Conservation (phyloP, 108 stramenopile species). For the Schizochytrium sp. region DNA sequence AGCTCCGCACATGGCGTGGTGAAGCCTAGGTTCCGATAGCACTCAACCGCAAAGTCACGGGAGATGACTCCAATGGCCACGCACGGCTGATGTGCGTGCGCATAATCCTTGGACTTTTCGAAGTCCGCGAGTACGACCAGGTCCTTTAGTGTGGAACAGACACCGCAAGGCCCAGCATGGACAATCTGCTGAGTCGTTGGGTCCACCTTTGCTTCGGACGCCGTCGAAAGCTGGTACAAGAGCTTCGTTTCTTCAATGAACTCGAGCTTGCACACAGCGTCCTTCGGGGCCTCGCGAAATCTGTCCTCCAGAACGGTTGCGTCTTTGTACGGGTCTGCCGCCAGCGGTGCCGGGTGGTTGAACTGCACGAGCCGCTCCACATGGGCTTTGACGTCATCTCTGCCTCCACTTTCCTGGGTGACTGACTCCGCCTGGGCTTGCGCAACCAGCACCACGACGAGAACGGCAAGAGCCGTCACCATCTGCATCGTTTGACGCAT, state of each 20-base stretch:
- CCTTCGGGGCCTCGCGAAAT: not conserved
- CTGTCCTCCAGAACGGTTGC: not conserved
- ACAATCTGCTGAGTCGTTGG: not conserved
- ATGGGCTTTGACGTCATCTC: not conserved
- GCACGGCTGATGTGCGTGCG: not conserved
- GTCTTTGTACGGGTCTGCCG: not conserved
- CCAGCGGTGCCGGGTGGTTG: not conserved
- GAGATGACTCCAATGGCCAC: not conserved
- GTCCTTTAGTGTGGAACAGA: not conserved
- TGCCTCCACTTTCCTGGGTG: no score
- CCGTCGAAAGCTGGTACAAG: not conserved
- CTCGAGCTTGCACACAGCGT: not conserved
- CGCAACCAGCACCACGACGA: not conserved
- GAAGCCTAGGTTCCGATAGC: not conserved
- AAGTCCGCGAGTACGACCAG: not conserved
- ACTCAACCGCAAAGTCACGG: not conserved
- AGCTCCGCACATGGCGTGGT: not conserved
- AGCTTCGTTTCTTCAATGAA: not conserved
- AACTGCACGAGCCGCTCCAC: not conserved
- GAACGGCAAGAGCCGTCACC: not conserved
- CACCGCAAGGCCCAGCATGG: not conserved
- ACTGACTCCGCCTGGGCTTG: no score
- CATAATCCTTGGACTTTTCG: not conserved
- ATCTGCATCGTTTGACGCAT: no score
- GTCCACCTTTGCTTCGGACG: not conserved